Percentiles rank a stretch among this genome's conserved stretches.
Conservation (phyloP, 2,329 filamentous ascomycete species). For the Diaporthe velutina region DNA sequence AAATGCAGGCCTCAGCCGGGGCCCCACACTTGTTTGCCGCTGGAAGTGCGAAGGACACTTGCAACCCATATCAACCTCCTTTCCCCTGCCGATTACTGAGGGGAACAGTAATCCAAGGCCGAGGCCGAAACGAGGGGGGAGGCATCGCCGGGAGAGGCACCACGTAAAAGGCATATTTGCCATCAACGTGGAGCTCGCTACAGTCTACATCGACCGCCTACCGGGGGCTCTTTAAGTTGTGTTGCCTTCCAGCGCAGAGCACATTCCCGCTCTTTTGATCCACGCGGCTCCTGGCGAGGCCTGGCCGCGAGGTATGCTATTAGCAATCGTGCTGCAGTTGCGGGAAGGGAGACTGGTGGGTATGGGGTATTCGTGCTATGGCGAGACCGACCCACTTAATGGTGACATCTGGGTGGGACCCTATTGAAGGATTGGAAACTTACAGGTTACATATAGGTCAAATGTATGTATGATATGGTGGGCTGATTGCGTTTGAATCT, state of each 20-base stretch:
- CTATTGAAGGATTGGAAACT: not conserved
- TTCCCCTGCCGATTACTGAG: not conserved
- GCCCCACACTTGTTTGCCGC: not conserved
- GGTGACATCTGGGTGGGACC: conserved; percentile 13
- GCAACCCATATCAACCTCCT: not conserved
- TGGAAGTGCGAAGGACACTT: not conserved
- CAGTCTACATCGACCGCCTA: not conserved
- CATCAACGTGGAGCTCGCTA: not conserved
- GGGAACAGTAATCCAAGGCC: not conserved
- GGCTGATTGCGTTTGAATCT: not conserved
- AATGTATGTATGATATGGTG: not conserved
- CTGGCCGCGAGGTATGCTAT: not conserved
- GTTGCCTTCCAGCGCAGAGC: not conserved
- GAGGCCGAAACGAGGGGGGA: not conserved
- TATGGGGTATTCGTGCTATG: not conserved
- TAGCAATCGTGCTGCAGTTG: not conserved
- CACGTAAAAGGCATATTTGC: not conserved
- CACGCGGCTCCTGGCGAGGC: not conserved
- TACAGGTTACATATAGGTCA: not conserved
- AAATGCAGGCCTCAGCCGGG: conserved; percentile 6
- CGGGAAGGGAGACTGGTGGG: not conserved
- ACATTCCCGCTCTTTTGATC: not conserved
- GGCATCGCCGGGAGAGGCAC: not conserved
- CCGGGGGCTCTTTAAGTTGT: not conserved
- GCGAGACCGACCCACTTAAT: conserved; percentile 19